A percentile compares a stretch with the other conserved stretches of the same genome.
These are phyloP conservation scores for Chlorella sp. DNA, from an alignment of 139 green algal species.

Conservation along the genomic window DNA sequence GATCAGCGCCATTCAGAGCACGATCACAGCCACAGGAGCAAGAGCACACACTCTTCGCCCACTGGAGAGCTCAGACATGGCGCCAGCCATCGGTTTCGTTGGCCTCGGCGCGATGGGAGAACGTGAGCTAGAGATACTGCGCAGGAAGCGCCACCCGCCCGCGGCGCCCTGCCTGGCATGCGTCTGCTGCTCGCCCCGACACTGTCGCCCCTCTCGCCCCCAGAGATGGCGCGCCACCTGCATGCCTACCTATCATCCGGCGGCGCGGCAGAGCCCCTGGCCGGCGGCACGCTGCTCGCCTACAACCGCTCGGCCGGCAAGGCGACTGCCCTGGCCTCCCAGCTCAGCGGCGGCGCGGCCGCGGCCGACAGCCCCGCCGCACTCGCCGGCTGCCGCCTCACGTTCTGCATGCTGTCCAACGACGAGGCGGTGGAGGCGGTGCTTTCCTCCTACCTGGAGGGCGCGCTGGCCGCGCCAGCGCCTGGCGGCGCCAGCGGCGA, in stretches of 20 bases:
- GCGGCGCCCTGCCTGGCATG: not conserved
- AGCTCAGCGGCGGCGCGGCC: not conserved
- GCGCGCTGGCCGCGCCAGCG: too few species aligned
- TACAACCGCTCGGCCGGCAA: slow-evolving; percentile 13
- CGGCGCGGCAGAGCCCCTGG: not conserved
- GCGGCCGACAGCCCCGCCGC: not conserved
- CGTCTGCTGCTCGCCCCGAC: not conserved
- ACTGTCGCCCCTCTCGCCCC: not conserved
- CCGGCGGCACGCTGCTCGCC: slow-evolving; percentile 8
- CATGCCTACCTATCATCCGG: not conserved
- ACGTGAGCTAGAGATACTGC: not conserved
- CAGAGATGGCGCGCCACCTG: slow-evolving; percentile 10
- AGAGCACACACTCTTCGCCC: too few species aligned
- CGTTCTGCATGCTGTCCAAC: slow-evolving; percentile 25
- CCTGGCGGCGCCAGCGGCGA: not conserved
- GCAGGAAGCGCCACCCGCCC: not conserved
- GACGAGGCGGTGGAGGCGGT: slow-evolving; percentile 17
- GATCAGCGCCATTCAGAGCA: too few species aligned
- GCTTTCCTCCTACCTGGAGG: not conserved
- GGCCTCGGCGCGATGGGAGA: slow-evolving; percentile 35
- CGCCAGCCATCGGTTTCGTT: not conserved
- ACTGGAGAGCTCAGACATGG: too few species aligned
- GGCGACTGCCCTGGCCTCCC: not conserved
- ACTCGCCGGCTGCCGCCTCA: not conserved
- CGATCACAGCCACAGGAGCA: too few species aligned